Conservation (phyloP, 1,139 yeast genomes). For the Magnusiomyces ingens region DNA sequence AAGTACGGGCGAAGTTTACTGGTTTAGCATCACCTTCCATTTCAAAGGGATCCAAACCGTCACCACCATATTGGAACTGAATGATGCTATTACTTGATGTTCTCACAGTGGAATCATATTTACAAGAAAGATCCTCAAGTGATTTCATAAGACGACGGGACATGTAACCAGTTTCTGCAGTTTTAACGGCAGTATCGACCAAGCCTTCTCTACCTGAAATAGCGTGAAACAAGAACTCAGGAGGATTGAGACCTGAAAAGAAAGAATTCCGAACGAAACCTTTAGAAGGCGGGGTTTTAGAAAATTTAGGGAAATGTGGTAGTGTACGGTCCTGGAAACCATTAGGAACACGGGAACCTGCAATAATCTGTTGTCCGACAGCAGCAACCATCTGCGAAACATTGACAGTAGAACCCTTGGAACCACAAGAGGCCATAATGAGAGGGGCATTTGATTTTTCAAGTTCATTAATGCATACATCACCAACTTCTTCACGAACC, state of each 20-base stretch:
- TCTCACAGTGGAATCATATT: slow-evolving; percentile 90
- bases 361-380: slow-evolving; percentile 97
- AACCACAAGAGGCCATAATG: slow-evolving; percentile 99
- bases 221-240: slow-evolving; percentile 96
- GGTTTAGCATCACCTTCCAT: slow-evolving; percentile 99
- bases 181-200: slow-evolving; percentile 98
- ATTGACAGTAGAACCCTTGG: slow-evolving; percentile 95
- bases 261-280: slow-evolving; percentile 97
- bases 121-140: slow-evolving; percentile 88
- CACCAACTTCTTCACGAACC: slow-evolving; percentile 99
- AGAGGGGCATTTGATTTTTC: slow-evolving; percentile 91
- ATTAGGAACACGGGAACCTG: slow-evolving; percentile 98
- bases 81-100: slow-evolving; percentile 95
- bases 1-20: slow-evolving; percentile 85
- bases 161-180: slow-evolving; percentile 99
- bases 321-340: slow-evolving; percentile 98
- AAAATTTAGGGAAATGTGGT: slow-evolving; percentile 93
- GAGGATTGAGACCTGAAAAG: slow-evolving; percentile 88
- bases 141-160: slow-evolving; percentile 98
- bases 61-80: slow-evolving; percentile 98
- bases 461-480: slow-evolving; percentile 87
- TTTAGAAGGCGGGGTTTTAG: slow-evolving; percentile 95
- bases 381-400: slow-evolving; percentile 99
- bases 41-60: slow-evolving; percentile 95
- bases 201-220: slow-evolving; percentile 99